Percentiles rank a stretch among this genome's conserved stretches.
Conservation (phyloP, 352 stramenopile species). For the Pythium monospermum region DNA sequence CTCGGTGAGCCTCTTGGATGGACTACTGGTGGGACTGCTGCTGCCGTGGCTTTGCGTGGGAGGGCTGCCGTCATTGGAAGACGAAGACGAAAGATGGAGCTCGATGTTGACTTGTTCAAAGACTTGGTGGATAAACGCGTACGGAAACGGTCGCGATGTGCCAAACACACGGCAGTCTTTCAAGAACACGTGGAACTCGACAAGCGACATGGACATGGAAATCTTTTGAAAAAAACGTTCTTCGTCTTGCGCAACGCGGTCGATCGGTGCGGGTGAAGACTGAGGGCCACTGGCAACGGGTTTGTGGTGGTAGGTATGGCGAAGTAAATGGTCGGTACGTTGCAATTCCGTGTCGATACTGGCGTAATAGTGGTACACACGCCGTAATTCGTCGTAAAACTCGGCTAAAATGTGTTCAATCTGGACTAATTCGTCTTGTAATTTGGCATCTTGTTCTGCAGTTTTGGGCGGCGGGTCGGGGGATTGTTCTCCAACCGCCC, state of each 20-base stretch:
- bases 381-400: constrained; percentile 35
- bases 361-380: constrained; percentile 54
- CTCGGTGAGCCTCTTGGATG: constrained; percentile 32
- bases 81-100: constrained; percentile 1
- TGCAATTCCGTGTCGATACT: constrained; percentile 35
- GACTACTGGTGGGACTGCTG: too few relatives aligned
- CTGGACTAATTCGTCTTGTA: constrained; percentile 26
- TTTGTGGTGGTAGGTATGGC: constrained; percentile 13
- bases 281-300: neutral
- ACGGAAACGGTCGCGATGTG: constrained; percentile 40
- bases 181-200: constrained; percentile 59
- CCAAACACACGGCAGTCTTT: constrained; percentile 70
- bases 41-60: neutral
- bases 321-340: constrained; percentile 20
- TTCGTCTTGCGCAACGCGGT: constrained; percentile 28
- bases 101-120: constrained; percentile 51
- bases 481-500: too few relatives aligned
- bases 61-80: too few relatives aligned
- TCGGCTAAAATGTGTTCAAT: constrained; percentile 41
- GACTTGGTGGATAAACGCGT: constrained; percentile 46
- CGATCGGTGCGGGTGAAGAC: neutral
- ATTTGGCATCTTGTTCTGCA: neutral
- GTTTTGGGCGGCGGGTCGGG: neutral
- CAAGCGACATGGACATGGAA: constrained; percentile 53
- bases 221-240: constrained; percentile 65